Evolutionary conservation across 2,329 filamentous ascomycete species (phyloP), one percentile per base, ranked within the genome.

Genomic region (Phyllosticta citrichinensis): DNA sequence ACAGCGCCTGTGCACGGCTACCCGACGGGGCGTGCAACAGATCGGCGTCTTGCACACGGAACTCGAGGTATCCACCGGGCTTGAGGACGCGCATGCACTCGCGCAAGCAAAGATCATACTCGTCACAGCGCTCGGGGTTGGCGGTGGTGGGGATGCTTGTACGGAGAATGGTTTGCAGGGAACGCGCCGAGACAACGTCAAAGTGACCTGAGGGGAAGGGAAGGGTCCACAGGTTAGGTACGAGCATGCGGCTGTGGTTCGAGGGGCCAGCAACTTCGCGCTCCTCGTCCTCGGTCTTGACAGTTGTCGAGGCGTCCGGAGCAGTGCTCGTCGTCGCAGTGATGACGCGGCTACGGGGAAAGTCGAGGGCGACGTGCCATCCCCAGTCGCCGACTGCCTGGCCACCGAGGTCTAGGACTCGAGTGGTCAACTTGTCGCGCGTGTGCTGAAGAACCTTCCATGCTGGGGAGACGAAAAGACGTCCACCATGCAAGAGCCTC

Each of bases 31-130:
- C 86, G 65, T 91, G 92, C 64, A 95, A 85, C 67, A 99, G 86
- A 69, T 96, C 91, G 1, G 91, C 88, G 73, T 99, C 94, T 67
- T 97, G 83, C 53, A 97, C 77, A 64, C 85, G 87, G 76, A 94
- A 99, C 70, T 99, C 94, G 62, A 99, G 79, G 73, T 93, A 93
- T 33, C 94, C 94, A 57, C 91, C 91, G 0, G 93, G 92, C 77
- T 96, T 96, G 66, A 97, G 85, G 62, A 95, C 87, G 62, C 94
- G 91, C 77, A 90, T 86, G 72, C 91, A 95, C 76, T 99, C 94
- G 58, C 79, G 80, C 9, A 97, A 80, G 63, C 90, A 94, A 56
- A 86, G 81, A 70, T 95, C 89, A 81, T 92, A 97, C 75, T 97
- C 93, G 69, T 97, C 91, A n/a, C 40, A 47, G 40, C 40, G 40